Evolutionary conservation across 2,329 filamentous ascomycete species (phyloP).

Genomic region (Ceratocystis harringtonii): DNA sequence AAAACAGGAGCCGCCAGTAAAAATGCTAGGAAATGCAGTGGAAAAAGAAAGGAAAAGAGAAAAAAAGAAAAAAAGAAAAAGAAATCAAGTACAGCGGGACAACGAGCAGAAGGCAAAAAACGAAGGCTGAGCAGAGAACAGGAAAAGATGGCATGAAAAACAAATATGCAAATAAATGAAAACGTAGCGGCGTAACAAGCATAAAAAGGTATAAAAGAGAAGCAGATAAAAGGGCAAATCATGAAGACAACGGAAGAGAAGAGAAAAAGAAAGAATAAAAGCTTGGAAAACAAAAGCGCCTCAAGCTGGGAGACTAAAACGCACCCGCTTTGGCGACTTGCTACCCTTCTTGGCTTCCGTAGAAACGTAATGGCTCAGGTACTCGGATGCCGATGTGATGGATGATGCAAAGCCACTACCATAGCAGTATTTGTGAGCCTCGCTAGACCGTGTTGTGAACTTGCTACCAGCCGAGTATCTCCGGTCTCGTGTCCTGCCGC

Average conservation of each 20-base stretch:
- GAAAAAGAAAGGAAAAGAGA: neutral
- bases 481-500: neutral
- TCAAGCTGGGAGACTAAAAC: constrained; percentile 10
- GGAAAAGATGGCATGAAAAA: neutral
- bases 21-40: no score
- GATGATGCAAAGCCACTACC: constrained; percentile 9
- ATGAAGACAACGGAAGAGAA: neutral
- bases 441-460: constrained; percentile 11
- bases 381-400: constrained; percentile 6
- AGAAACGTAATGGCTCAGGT: constrained; percentile 11
- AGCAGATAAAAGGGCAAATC: neutral
- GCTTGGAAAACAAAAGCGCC: neutral
- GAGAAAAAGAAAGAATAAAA: neutral
- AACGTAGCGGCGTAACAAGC: neutral
- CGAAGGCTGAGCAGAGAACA: neutral
- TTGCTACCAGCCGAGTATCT: constrained; percentile 5
- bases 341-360: constrained; percentile 11
- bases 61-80: neutral
- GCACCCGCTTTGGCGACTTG: constrained; percentile 12
- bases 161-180: neutral
- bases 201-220: neutral
- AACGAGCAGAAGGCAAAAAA: neutral
- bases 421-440: constrained; percentile 9
- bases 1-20: neutral
- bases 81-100: neutral